These are phyloP conservation scores for Dichotomopilus funicola DNA, from an alignment of 2,329 filamentous ascomycete genomes.

Conservation along the genomic window DNA sequence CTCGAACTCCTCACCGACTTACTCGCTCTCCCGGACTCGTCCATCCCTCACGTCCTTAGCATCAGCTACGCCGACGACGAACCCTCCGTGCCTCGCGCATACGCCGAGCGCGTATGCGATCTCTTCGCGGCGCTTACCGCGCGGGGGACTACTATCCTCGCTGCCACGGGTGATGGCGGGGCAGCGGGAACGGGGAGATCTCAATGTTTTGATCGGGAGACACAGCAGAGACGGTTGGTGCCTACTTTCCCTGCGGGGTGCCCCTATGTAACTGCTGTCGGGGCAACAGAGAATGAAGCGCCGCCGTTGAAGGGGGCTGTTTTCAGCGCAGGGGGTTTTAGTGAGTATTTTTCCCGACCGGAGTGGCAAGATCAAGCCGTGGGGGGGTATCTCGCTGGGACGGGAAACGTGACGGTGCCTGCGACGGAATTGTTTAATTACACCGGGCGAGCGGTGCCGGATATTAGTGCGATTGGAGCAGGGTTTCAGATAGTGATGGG, in stretches of 20 bases:
- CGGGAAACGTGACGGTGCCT: constrained; percentile 21
- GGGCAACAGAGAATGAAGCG: constrained; percentile 43
- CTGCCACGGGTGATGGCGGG: constrained; percentile 46
- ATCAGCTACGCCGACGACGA: constrained; percentile 56
- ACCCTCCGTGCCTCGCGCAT: constrained; percentile 44
- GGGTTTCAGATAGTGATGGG: constrained; percentile 41
- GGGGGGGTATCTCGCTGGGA: constrained; percentile 31
- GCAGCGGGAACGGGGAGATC: constrained; percentile 41
- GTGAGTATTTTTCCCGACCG: constrained; percentile 41
- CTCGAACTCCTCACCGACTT: constrained; percentile 48
- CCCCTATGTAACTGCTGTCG: constrained; percentile 62
- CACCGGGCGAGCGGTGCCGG: constrained; percentile 43
- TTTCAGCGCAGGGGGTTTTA: constrained; percentile 49
- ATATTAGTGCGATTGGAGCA: constrained; percentile 50
- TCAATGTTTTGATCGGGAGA: constrained; percentile 54
- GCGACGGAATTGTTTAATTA: constrained; percentile 41
- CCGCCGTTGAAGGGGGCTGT: constrained; percentile 36
- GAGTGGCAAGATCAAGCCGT: constrained; percentile 41
- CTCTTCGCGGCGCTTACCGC: constrained; percentile 47
- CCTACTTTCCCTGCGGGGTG: constrained; percentile 61
- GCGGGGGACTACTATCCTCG: constrained; percentile 46
- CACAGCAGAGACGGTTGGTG: constrained; percentile 47
- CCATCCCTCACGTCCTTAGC: constrained; percentile 50
- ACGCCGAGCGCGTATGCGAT: constrained; percentile 47
- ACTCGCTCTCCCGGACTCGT: constrained; percentile 36